Conservation (phyloP, 495 filamentous ascomycete genomes). For the Lepidopterella palustris region DNA sequence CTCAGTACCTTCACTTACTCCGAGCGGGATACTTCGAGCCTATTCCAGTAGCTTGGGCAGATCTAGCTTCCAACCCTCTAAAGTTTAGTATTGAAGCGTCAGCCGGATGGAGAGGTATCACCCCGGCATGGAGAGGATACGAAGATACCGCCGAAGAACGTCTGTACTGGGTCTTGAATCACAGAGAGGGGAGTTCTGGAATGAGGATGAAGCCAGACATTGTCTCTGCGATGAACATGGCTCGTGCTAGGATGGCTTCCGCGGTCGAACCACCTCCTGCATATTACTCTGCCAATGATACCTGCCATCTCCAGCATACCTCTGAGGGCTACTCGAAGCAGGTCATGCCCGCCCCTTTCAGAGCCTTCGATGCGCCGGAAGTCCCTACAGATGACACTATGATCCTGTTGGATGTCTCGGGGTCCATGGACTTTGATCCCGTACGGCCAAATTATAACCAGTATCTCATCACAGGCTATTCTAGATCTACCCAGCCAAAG, state of each 20-base stretch:
- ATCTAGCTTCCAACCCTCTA: constrained; percentile 39
- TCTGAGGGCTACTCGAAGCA: constrained; percentile 42
- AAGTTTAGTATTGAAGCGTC: constrained; percentile 43
- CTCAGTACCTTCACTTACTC: constrained; percentile 45
- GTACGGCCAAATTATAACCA: constrained; percentile 40
- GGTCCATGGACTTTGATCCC: constrained; percentile 44
- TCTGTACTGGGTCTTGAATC: constrained; percentile 46
- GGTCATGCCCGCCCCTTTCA: constrained; percentile 39
- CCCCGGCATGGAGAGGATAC: constrained; percentile 44
- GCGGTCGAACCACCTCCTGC: constrained; percentile 39
- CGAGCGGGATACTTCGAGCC: constrained; percentile 47
- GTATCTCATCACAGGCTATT: constrained; percentile 40
- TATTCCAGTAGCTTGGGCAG: constrained; percentile 43
- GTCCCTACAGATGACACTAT: constrained; percentile 41
- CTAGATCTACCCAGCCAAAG: constrained; percentile 40
- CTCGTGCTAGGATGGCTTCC: constrained; percentile 39
- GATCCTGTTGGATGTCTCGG: constrained; percentile 44
- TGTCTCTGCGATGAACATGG: constrained; percentile 41
- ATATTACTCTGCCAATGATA: constrained; percentile 40
- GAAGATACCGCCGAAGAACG: constrained; percentile 46
- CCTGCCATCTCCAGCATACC: constrained; percentile 38
- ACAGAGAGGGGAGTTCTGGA: constrained; percentile 34
- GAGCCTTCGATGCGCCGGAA: constrained; percentile 35
- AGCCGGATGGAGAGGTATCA: constrained; percentile 45
- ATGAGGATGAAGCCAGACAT: constrained; percentile 40